Evolutionary conservation across 345 rosid species (phyloP).

Genomic region (Sisymbrium altissimum): DNA sequence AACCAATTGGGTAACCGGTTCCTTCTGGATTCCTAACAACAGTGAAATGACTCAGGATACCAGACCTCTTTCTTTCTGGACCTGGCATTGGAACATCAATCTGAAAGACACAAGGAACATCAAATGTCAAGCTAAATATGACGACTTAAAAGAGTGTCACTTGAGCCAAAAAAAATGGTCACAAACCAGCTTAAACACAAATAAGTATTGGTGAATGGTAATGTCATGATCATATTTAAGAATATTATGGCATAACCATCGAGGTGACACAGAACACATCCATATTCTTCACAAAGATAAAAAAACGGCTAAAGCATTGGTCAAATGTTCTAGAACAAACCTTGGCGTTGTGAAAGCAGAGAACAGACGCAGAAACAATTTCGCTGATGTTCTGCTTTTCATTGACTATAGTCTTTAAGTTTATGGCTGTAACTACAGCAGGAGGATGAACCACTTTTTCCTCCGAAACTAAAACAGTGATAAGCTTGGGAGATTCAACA

Average conservation of each 20-base stretch:
- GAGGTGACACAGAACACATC: not conserved
- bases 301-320: slow-evolving; percentile 17
- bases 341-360: slow-evolving; percentile 94
- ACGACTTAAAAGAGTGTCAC: slow-evolving; percentile 9
- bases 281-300: slow-evolving; percentile 16
- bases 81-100: slow-evolving; percentile 90
- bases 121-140: slow-evolving; percentile 8
- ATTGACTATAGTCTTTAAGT: slow-evolving; percentile 79
- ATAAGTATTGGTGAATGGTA: slow-evolving; percentile 7
- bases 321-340: slow-evolving; percentile 44
- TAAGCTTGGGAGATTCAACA: slow-evolving; percentile 67
- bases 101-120: slow-evolving; percentile 47
- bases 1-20: slow-evolving; percentile 94
- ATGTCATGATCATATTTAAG: not conserved
- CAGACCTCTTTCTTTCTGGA: slow-evolving; percentile 82
- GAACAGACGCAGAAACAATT: slow-evolving; percentile 84
- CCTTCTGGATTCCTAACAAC: slow-evolving; percentile 94
- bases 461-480: slow-evolving; percentile 48
- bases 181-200: not conserved
- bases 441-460: slow-evolving; percentile 63
- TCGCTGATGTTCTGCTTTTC: slow-evolving; percentile 82
- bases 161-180: not conserved
- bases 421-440: slow-evolving; percentile 83
- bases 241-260: not conserved
- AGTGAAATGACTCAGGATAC: slow-evolving; percentile 78